These are phyloP conservation scores for Colletotrichum godetiae DNA, from an alignment of 2,329 filamentous ascomycete species.

Conservation along the genomic window DNA sequence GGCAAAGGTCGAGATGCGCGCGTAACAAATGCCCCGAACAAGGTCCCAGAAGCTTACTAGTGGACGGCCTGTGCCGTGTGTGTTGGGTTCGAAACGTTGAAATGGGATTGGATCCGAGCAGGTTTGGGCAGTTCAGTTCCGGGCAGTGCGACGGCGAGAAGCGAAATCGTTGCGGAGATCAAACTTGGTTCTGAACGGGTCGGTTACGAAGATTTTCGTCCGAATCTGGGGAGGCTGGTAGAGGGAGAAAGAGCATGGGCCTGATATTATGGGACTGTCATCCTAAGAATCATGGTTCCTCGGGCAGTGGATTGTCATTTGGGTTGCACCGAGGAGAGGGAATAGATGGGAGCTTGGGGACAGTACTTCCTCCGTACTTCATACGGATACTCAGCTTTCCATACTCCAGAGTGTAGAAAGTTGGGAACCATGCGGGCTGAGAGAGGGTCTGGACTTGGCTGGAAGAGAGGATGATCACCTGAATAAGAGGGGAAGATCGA, in stretches of 20 bases:
- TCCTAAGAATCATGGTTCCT: not conserved
- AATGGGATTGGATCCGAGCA: not conserved
- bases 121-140: not conserved
- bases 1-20: not conserved
- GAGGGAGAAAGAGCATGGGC: conserved; percentile 9
- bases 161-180: conserved; percentile 15
- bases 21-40: not conserved
- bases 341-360: not conserved
- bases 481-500: not conserved
- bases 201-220: conserved; percentile 8
- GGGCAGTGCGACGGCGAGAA: not conserved
- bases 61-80: conserved; percentile 22
- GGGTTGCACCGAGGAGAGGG: not conserved
- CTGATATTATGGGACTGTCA: not conserved
- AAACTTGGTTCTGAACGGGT: conserved; percentile 9
- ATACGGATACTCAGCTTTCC: no score
- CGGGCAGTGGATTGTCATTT: not conserved
- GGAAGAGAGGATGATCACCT: not conserved
- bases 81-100: not conserved
- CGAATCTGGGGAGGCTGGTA: conserved; percentile 12
- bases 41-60: conserved; percentile 5
- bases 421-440: not conserved
- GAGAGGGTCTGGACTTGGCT: not conserved
- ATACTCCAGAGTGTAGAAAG: no score
- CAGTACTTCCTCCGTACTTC: no score